Base-by-base conservation (phyloP, 208 protist species). In the Leishmania guyanensis region DNA sequence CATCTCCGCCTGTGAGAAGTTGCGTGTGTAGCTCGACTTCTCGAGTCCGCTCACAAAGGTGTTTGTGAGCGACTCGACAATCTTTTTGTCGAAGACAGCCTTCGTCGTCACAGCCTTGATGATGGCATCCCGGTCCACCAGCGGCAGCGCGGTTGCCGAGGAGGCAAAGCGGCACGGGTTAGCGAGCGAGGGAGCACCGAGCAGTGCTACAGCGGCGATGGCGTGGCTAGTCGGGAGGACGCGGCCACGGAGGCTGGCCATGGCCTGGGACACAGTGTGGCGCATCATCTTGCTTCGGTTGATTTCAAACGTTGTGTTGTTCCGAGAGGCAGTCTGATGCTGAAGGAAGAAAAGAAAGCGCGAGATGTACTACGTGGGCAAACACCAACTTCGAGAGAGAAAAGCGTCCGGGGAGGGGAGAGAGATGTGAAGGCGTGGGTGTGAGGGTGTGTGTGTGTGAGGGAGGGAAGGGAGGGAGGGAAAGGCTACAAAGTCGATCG, bases 1-100 rank as follows among this genome's bases (percentile, higher is more conserved):
- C 22, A 92, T 80, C 50, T 95, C 88, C 50, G 82, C 86, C n/a
- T 83, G 83, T 20, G 79, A 88, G 81, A 91, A 92, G 81, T 84
- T 84, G 36, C 73, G 73, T 22, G 78, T 54, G 85, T 96, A 96
- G 48, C 72, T 86, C 62, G 89, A 89, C 60, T 88, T 84, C 70
- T 84, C 78, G 56, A 94, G 81, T 20, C 77, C 77, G 51, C 79
- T 82, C 10, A 93, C 60, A 50, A 94, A 95, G 48, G 76, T 75
- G 51, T 78, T 86, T 16, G 86, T 84, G 36, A 86, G 79, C 22
- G 53, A 77, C 36, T 94, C 84, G 6, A 95, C 75, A 29, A 90
- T 69, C 9, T 43, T 73, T 10, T 77, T 60, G 56, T 92, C 87
- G 83, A 95, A 96, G 65, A 94, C 66, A 29, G 75, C 88, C 56